phyloP scores from a whole-genome alignment of 169 alveolate species.

The Eimeria maxima region DNA sequence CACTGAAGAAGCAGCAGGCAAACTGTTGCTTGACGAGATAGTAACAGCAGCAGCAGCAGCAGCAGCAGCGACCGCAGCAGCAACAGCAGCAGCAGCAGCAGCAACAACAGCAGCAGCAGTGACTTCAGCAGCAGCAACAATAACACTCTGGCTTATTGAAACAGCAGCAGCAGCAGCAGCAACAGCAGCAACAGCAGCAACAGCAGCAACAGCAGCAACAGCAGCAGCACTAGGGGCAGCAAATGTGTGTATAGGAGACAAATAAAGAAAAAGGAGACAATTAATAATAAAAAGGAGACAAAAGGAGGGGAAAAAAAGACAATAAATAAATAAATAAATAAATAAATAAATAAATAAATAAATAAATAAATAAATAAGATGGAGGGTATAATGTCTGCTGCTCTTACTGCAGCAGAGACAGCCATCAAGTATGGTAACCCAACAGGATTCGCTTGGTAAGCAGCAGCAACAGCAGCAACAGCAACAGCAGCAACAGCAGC shows the following conservation, averaged over 20 bases:
- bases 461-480: background rate
- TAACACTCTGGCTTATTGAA: background rate
- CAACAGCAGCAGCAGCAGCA: background rate
- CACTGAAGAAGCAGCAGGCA: constrained; percentile 32
- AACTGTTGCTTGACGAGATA: too few species aligned
- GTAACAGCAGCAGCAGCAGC: constrained; percentile 34
- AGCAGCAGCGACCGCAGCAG: background rate
- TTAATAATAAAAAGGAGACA: too few species aligned
- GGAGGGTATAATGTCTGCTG: too few species aligned
- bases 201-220: constrained; percentile 15
- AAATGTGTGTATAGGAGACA: too few species aligned
- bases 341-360: too few species aligned
- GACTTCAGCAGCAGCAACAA: constrained; percentile 13
- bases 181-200: background rate
- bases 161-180: background rate
- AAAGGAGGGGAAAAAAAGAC: too few species aligned
- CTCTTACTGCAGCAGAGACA: too few species aligned
- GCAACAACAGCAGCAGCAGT: background rate
- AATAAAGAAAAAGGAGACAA: too few species aligned
- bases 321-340: too few species aligned
- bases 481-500: constrained; percentile 30
- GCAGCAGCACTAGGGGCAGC: background rate
- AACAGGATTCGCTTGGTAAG: too few species aligned
- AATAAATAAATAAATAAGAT: too few species aligned
- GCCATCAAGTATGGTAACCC: too few species aligned